These are phyloP conservation scores for Camillea tinctor DNA, from an alignment of 2,329 filamentous ascomycete genomes.

Conservation along the genomic window DNA sequence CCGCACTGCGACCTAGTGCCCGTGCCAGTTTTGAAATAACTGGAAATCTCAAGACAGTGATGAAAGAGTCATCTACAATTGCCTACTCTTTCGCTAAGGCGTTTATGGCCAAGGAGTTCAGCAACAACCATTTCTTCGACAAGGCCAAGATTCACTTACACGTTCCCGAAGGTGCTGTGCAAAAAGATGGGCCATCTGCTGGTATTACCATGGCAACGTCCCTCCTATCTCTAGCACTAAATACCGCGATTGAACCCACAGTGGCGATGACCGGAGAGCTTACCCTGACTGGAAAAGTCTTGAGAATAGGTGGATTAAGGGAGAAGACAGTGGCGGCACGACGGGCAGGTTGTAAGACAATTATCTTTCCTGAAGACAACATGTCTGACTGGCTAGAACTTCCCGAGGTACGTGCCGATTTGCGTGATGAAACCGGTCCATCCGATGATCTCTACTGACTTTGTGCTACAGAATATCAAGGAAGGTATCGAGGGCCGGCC, in stretches of 20 bases:
- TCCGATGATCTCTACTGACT: conserved; percentile 18
- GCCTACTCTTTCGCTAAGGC: conserved; percentile 96
- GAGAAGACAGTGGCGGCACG: conserved; percentile 98
- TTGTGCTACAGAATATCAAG: conserved; percentile 81
- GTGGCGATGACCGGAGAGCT: conserved; percentile 98
- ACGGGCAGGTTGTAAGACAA: conserved; percentile 85
- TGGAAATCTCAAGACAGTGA: conserved; percentile 91
- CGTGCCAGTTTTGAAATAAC: conserved; percentile 84
- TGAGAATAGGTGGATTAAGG: conserved; percentile 87
- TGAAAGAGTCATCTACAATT: conserved; percentile 96
- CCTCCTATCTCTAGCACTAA: conserved; percentile 78
- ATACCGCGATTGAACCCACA: conserved; percentile 75
- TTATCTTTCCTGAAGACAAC: conserved; percentile 95
- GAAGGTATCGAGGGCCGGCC: conserved; percentile 89
- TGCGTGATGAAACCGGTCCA: background rate
- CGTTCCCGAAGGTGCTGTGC: conserved; percentile 93
- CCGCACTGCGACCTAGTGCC: conserved; percentile 69
- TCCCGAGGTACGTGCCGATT: conserved; percentile 71
- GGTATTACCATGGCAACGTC: conserved; percentile 99
- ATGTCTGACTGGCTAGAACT: conserved; percentile 96
- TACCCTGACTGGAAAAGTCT: conserved; percentile 93
- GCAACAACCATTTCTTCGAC: conserved; percentile 93
- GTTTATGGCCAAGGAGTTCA: conserved; percentile 78
- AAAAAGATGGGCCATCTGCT: conserved; percentile 89
- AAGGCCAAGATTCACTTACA: conserved; percentile 94